Evolutionary conservation across 169 alveolate species (phyloP).

Genomic region (Plasmodium billcollinsi): DNA sequence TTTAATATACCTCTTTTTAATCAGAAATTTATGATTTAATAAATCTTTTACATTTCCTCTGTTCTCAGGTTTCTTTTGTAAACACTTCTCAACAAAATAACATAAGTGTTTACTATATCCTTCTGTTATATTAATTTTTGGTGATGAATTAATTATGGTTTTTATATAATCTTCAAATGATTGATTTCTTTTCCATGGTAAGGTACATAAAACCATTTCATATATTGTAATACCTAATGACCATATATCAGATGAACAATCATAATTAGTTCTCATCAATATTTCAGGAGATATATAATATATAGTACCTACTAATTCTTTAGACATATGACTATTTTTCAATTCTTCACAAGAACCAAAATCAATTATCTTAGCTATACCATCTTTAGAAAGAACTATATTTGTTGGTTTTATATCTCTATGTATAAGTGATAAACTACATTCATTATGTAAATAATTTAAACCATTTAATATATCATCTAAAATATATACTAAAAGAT

Average conservation of each 20-base stretch:
- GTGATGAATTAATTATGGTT: constrained; percentile 34
- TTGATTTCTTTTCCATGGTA: constrained; percentile 65
- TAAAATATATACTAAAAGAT: constrained; percentile 50
- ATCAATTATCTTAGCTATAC: constrained; percentile 72
- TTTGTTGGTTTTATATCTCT: constrained; percentile 65
- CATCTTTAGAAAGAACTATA: constrained; percentile 62
- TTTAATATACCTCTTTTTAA: constrained; percentile 28
- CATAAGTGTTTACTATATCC: constrained; percentile 64
- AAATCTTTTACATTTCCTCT: constrained; percentile 32
- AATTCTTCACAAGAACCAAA: constrained; percentile 74
- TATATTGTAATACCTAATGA: constrained; percentile 93
- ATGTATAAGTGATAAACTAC: constrained; percentile 24
- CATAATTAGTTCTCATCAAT: constrained; percentile 91
- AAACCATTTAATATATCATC: constrained; percentile 54
- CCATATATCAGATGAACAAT: constrained; percentile 94
- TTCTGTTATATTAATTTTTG: constrained; percentile 35
- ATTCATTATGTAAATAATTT: constrained; percentile 59
- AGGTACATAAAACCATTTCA: constrained; percentile 81
- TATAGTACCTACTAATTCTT: constrained; percentile 65
- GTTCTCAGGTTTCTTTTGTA: constrained; percentile 39
- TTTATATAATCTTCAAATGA: constrained; percentile 19
- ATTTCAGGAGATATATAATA: constrained; percentile 94
- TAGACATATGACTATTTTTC: constrained; percentile 17
- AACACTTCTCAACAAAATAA: constrained; percentile 41
- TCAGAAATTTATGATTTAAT: constrained; percentile 49